These are phyloP conservation scores for Agrocybe praecox DNA, from an alignment of 768 basidiomycete genomes.

Conservation along the genomic window DNA sequence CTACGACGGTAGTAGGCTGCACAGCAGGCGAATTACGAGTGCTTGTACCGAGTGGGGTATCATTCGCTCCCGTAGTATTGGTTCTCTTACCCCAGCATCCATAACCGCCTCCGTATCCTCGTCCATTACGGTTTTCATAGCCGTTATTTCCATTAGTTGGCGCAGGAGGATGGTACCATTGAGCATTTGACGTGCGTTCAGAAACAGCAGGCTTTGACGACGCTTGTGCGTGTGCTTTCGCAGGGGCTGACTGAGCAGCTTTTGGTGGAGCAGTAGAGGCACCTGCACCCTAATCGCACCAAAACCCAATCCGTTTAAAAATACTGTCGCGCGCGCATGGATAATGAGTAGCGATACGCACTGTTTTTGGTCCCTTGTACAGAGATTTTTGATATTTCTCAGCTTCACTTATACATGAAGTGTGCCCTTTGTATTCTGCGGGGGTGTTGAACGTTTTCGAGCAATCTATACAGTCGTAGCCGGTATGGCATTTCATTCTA, in stretches of 20 bases:
- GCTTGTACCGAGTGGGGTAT: slow-evolving; percentile 69
- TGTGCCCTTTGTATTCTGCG: slow-evolving; percentile 80
- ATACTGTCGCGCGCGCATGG: neutral
- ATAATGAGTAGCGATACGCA: slow-evolving; percentile 21
- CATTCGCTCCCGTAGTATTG: slow-evolving; percentile 64
- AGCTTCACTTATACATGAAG: slow-evolving; percentile 85
- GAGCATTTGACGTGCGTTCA: slow-evolving; percentile 16
- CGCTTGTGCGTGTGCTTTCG: neutral
- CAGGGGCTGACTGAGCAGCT: neutral
- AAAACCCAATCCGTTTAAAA: neutral
- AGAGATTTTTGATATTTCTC: slow-evolving; percentile 91
- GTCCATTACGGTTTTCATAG: neutral
- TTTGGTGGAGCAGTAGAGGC: slow-evolving; percentile 5
- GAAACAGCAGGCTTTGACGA: neutral
- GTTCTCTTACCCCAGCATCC: slow-evolving; percentile 29
- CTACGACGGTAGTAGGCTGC: slow-evolving; percentile 4
- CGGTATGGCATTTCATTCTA: slow-evolving; percentile 54
- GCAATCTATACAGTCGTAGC: slow-evolving; percentile 88
- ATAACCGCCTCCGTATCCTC: slow-evolving; percentile 31
- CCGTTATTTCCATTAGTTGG: slow-evolving; percentile 20
- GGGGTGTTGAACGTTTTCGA: slow-evolving; percentile 80
- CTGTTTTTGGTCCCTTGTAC: slow-evolving; percentile 80
- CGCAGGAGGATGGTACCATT: slow-evolving; percentile 16
- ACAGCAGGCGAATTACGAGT: slow-evolving; percentile 25
- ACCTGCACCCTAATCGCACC: neutral